Conservation (phyloP, 805 yeast genomes). For the Ogataea trehalophila region DNA sequence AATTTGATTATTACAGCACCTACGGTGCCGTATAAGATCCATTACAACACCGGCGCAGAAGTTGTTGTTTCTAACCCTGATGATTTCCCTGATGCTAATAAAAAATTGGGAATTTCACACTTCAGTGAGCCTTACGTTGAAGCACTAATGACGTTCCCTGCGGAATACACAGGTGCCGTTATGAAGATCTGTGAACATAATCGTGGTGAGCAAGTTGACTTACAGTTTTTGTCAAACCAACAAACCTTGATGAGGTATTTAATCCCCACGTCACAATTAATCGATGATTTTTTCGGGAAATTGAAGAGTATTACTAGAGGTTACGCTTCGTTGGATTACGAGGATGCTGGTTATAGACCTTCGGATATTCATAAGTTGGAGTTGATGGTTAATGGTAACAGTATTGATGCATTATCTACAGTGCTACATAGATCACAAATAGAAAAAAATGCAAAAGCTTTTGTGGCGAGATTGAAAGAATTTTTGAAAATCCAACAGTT, state of each 20-base stretch:
- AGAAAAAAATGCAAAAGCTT: slow-evolving; percentile 66
- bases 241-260: slow-evolving; percentile 78
- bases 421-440: slow-evolving; percentile 83
- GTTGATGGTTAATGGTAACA: slow-evolving; percentile 78
- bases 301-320: slow-evolving; percentile 87
- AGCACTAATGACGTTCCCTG: slow-evolving; percentile 86
- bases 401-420: slow-evolving; percentile 89
- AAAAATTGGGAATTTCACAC: slow-evolving; percentile 37
- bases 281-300: slow-evolving; percentile 94
- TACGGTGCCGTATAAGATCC: slow-evolving; percentile 85
- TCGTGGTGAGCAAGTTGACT: slow-evolving; percentile 77
- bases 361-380: slow-evolving; percentile 86
- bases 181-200: slow-evolving; percentile 81
- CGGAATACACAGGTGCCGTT: slow-evolving; percentile 81
- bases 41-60: slow-evolving; percentile 61
- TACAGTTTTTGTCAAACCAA: slow-evolving; percentile 71
- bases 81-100: slow-evolving; percentile 71
- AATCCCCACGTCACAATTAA: slow-evolving; percentile 82
- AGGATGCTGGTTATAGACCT: slow-evolving; percentile 80
- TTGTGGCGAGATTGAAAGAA: slow-evolving; percentile 79
- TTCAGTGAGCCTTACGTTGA: slow-evolving; percentile 84
- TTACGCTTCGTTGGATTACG: slow-evolving; percentile 91
- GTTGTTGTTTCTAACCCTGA: slow-evolving; percentile 81
- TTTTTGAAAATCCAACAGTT: slow-evolving; percentile 78
- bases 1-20: slow-evolving; percentile 90